A percentile compares a stretch with the other conserved stretches of the same genome.
Evolutionary conservation across 2,329 filamentous ascomycete species (phyloP).

Genomic region (Gaeumannomyces sp.): DNA sequence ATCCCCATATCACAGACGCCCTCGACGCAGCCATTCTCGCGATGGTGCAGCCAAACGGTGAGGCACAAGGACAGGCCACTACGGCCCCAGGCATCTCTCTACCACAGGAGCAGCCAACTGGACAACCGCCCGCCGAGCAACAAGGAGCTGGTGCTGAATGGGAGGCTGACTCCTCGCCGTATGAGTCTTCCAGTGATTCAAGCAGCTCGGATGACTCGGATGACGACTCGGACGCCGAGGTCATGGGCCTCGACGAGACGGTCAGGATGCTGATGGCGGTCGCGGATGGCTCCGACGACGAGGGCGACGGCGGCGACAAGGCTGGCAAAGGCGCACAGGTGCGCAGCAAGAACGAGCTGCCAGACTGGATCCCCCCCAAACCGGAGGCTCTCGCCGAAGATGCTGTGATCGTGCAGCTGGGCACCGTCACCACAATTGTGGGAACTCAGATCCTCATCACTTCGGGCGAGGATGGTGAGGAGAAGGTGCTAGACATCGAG

Average conservation of each 20-base stretch:
- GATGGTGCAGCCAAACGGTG: background rate
- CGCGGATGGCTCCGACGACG: constrained; percentile 50
- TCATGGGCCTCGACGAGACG: constrained; percentile 75
- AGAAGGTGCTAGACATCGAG: constrained; percentile 76
- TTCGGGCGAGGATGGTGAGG: constrained; percentile 71
- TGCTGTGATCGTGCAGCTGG: constrained; percentile 71
- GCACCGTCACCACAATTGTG: constrained; percentile 68
- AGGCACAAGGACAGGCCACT: background rate
- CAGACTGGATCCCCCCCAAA: constrained; percentile 59
- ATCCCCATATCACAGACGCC: constrained; percentile 18
- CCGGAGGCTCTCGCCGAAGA: constrained; percentile 72
- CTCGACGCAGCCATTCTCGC: constrained; percentile 19
- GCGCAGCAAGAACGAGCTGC: constrained; percentile 75
- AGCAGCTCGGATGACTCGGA: constrained; percentile 54
- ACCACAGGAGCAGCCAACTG: background rate
- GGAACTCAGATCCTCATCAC: constrained; percentile 74
- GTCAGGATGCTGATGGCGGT: constrained; percentile 83
- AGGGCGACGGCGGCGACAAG: constrained; percentile 21
- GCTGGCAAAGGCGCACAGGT: constrained; percentile 40
- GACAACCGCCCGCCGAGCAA: background rate
- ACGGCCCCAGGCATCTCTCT: background rate
- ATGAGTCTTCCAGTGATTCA: constrained; percentile 59
- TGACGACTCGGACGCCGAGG: constrained; percentile 54
- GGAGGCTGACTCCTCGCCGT: constrained; percentile 74
- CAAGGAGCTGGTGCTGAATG: constrained; percentile 50